Evolutionary conservation across 2,329 filamentous ascomycete species (phyloP).

Genomic region (Plenodomus tracheiphilus): DNA sequence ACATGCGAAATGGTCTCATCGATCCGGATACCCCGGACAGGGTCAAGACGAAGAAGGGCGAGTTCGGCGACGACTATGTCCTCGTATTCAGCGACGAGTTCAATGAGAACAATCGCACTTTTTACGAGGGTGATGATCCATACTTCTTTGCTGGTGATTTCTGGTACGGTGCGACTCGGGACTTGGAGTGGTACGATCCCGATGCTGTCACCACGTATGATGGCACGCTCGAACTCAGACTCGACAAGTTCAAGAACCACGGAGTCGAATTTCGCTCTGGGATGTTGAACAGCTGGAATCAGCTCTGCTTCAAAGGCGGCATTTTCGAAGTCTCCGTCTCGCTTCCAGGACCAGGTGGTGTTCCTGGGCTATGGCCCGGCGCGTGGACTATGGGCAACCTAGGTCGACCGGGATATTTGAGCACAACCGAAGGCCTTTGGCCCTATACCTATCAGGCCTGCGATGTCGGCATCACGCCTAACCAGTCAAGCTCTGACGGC

Average conservation of each 20-base stretch:
- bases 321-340: constrained; percentile 58
- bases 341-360: constrained; percentile 54
- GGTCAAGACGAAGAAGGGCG: constrained; percentile 51
- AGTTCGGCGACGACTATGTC: constrained; percentile 51
- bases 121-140: constrained; percentile 61
- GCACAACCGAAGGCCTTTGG: constrained; percentile 59
- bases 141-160: constrained; percentile 58
- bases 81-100: constrained; percentile 63
- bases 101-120: constrained; percentile 56
- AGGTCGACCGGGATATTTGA: constrained; percentile 55
- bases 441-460: constrained; percentile 59
- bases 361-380: constrained; percentile 57
- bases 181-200: constrained; percentile 57
- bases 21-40: constrained; percentile 56
- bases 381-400: constrained; percentile 60
- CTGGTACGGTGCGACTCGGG: constrained; percentile 59
- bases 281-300: constrained; percentile 59
- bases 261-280: constrained; percentile 53
- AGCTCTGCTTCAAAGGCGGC: constrained; percentile 59
- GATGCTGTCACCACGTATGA: constrained; percentile 56
- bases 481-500: constrained; percentile 51
- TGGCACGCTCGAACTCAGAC: constrained; percentile 51
- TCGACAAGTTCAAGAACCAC: constrained; percentile 54
- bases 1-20: constrained; percentile 53
- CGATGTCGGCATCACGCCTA: constrained; percentile 55